phyloP scores from a whole-genome alignment of 75 land plant genomes.

The Pinus albicaulis region DNA sequence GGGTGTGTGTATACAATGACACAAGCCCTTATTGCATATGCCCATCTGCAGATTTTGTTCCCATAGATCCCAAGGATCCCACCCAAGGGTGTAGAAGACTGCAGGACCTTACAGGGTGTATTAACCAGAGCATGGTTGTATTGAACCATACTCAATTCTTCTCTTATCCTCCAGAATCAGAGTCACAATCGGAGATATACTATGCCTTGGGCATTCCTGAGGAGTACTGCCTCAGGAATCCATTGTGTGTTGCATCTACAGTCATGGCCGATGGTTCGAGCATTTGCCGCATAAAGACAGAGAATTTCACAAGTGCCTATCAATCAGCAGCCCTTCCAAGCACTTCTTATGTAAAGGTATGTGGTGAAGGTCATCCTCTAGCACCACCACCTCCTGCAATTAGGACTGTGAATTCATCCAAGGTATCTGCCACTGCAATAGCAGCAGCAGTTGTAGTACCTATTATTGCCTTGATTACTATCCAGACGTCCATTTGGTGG shows the following conservation, averaged over 20 bases:
- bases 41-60: conserved; percentile 39
- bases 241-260: conserved; percentile 51
- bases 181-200: conserved; percentile 13
- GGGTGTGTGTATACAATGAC: conserved; percentile 63
- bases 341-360: conserved; percentile 69
- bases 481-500: conserved; percentile 38
- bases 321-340: conserved; percentile 42
- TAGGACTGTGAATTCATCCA: not conserved
- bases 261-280: conserved; percentile 65
- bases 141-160: conserved; percentile 44
- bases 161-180: conserved; percentile 37
- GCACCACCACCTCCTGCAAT: not conserved
- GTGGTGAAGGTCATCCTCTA: conserved; percentile 33
- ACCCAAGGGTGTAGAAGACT: conserved; percentile 46
- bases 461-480: conserved; percentile 10
- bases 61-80: conserved; percentile 24
- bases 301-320: conserved; percentile 51
- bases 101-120: conserved; percentile 27
- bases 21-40: conserved; percentile 47
- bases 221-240: conserved; percentile 33
- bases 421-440: not conserved
- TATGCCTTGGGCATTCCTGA: conserved; percentile 16
- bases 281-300: conserved; percentile 35
- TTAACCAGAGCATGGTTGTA: conserved; percentile 32
- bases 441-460: conserved; percentile 4